A percentile compares a stretch with the other conserved stretches of the same genome.
These are phyloP conservation scores for Mycena indigotica DNA, from an alignment of 768 basidiomycete species.

Conservation along the genomic window DNA sequence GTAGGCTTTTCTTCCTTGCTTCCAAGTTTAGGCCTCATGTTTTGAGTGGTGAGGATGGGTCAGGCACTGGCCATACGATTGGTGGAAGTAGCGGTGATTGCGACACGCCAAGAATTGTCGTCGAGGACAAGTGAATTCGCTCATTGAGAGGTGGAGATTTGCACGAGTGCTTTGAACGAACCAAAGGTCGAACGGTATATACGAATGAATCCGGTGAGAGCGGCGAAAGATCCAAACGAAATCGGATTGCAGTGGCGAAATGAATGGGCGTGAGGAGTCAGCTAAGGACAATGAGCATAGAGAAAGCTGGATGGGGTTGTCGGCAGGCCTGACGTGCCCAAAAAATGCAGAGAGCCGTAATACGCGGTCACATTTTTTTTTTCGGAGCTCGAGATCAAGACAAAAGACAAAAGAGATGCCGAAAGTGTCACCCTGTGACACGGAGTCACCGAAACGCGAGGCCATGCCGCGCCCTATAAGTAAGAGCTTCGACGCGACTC, in stretches of 20 bases:
- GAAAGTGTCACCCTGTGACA: too few species aligned
- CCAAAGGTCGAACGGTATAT: background rate
- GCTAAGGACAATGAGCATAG: slow-evolving; percentile 1
- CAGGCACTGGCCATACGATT: background rate
- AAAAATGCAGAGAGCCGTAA: too few species aligned
- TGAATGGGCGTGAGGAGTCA: slow-evolving; percentile 2
- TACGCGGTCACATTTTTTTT: too few species aligned
- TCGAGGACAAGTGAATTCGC: too few species aligned
- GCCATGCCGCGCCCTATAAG: background rate
- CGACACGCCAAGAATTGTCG: background rate
- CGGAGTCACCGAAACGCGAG: background rate
- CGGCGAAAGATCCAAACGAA: slow-evolving; percentile 23
- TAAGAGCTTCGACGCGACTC: background rate
- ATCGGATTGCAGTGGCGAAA: slow-evolving; percentile 9
- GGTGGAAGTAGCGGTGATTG: too few species aligned
- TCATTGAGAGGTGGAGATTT: too few species aligned
- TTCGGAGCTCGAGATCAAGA: too few species aligned
- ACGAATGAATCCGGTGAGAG: background rate
- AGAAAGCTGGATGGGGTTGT: slow-evolving; percentile 12
- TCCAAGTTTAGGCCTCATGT: background rate
- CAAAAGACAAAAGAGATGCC: background rate
- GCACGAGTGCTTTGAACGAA: background rate
- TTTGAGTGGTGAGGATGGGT: background rate
- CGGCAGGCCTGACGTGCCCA: slow-evolving; percentile 1
- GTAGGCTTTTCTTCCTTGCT: background rate